These are phyloP conservation scores for Barnettozyma vustinii DNA, from an alignment of 805 yeast species.

Conservation along the genomic window DNA sequence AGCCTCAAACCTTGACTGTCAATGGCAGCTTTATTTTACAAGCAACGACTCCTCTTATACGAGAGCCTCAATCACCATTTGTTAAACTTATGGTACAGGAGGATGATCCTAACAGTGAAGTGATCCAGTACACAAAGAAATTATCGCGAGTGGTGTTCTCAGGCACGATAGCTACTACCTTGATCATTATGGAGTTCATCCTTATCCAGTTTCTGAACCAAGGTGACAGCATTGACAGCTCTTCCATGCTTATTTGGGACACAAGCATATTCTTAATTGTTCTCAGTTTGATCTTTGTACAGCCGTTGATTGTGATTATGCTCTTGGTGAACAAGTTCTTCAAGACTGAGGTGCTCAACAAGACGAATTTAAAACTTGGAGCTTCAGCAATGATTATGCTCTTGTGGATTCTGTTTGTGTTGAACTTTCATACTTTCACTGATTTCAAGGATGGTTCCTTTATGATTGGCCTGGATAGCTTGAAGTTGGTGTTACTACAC, in stretches of 20 bases:
- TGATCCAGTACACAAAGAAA: conserved; percentile 6
- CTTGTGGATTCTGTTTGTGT: conserved; percentile 18
- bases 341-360: conserved; percentile 10
- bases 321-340: conserved; percentile 19
- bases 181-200: conserved; percentile 21
- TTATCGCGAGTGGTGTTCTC: conserved; percentile 18
- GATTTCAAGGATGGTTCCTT: conserved; percentile 16
- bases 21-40: background rate
- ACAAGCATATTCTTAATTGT: conserved; percentile 6
- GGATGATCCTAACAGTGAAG: conserved; percentile 2
- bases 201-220: conserved; percentile 16
- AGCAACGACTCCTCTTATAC: background rate
- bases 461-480: conserved; percentile 3
- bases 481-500: conserved; percentile 14
- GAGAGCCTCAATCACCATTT: conserved; percentile 10
- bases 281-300: conserved; percentile 15
- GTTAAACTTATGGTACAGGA: conserved; percentile 8
- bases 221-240: conserved; percentile 1
- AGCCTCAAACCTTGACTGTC: background rate
- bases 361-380: conserved; percentile 5
- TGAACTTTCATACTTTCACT: conserved; percentile 17
- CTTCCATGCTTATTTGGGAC: conserved; percentile 11
- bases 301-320: conserved; percentile 15
- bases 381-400: conserved; percentile 2
- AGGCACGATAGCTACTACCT: conserved; percentile 14